These are phyloP conservation scores for Lasiosphaeria hispida DNA, from an alignment of 495 filamentous ascomycete species.

Conservation along the genomic window DNA sequence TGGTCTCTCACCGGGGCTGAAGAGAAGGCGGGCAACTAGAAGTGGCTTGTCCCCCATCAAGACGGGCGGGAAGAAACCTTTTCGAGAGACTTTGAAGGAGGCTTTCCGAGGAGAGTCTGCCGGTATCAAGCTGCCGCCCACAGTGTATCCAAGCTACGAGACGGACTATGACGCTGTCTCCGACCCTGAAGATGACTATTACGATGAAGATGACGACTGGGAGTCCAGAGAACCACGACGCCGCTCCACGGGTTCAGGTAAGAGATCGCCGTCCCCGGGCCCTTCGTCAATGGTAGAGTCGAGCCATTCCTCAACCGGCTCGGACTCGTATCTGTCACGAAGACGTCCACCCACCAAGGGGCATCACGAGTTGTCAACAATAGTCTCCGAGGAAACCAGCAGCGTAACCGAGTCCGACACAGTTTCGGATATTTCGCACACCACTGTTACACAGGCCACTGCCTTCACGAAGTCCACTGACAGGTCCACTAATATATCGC, in stretches of 20 bases:
- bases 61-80: slow-evolving; percentile 33
- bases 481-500: slow-evolving; percentile 38
- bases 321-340: slow-evolving; percentile 24
- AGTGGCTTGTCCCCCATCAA: slow-evolving; percentile 42
- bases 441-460: slow-evolving; percentile 49
- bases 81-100: slow-evolving; percentile 52
- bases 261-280: slow-evolving; percentile 32
- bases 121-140: slow-evolving; percentile 38
- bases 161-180: slow-evolving; percentile 33
- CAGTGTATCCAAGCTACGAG: slow-evolving; percentile 45
- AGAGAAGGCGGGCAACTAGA: slow-evolving; percentile 49
- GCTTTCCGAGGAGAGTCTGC: slow-evolving; percentile 56
- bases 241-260: slow-evolving; percentile 27
- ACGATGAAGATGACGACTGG: slow-evolving; percentile 24
- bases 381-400: slow-evolving; percentile 62
- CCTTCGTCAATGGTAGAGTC: slow-evolving; percentile 35
- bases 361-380: slow-evolving; percentile 69
- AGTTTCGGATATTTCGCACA: slow-evolving; percentile 45
- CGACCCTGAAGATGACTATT: slow-evolving; percentile 22
- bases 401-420: slow-evolving; percentile 45
- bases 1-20: slow-evolving; percentile 37
- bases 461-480: slow-evolving; percentile 38
- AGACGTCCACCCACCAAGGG: slow-evolving; percentile 62
- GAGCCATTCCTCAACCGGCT: slow-evolving; percentile 26
- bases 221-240: slow-evolving; percentile 20